A percentile compares a stretch with the other conserved stretches of the same genome.
phyloP scores from a whole-genome alignment of 1,139 yeast genomes.

The Casaregolazyma suthepensis region DNA sequence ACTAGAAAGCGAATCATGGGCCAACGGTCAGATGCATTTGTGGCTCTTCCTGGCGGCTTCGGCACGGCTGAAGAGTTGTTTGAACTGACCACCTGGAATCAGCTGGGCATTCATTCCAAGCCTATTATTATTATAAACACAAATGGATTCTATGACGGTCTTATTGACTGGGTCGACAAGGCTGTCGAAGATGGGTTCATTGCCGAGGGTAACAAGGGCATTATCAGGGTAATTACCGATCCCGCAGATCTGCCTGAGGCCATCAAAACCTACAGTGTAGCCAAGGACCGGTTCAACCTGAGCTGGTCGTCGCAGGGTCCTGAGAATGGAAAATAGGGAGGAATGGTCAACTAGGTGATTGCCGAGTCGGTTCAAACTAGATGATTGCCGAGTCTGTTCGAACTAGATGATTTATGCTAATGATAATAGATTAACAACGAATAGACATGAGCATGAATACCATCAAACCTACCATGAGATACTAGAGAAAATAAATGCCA shows the following conservation, averaged over 20 bases:
- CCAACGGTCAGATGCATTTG: conserved; percentile 75
- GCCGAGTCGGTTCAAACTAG: conserved; percentile 27
- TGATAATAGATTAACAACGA: not conserved
- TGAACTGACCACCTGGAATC: conserved; percentile 90
- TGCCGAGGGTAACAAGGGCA: conserved; percentile 57
- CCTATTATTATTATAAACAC: conserved; percentile 75
- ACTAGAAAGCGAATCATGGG: conserved; percentile 86
- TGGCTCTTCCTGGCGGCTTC: conserved; percentile 89
- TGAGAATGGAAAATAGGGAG: conserved; percentile 31
- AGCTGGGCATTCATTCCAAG: conserved; percentile 75
- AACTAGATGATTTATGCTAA: not conserved
- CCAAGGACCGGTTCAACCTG: conserved; percentile 69
- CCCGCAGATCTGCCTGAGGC: conserved; percentile 45
- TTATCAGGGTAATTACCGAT: conserved; percentile 62
- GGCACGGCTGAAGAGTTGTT: conserved; percentile 87
- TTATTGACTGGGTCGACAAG: conserved; percentile 42
- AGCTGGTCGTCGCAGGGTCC: conserved; percentile 50
- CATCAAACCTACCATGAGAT: not conserved
- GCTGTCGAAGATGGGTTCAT: conserved; percentile 57
- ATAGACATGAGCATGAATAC: not conserved
- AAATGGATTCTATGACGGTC: conserved; percentile 72
- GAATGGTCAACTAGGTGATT: conserved; percentile 30
- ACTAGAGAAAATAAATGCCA: not conserved
- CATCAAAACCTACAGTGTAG: conserved; percentile 56
- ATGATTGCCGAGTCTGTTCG: not conserved